Conservation (phyloP, 208 protist species). For the Borovskyia barvae region DNA sequence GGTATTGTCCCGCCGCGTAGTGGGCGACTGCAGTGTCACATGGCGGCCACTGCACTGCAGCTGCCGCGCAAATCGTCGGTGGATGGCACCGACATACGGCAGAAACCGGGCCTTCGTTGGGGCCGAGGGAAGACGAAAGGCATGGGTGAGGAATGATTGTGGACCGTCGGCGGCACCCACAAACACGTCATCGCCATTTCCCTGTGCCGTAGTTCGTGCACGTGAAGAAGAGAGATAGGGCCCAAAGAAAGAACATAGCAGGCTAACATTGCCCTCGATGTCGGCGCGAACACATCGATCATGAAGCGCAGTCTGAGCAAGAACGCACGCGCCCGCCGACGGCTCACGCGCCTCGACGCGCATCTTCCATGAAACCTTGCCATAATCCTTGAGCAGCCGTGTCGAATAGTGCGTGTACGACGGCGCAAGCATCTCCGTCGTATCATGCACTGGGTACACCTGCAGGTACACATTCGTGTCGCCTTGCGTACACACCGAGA, state of each 20-base stretch:
- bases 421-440: slow-evolving; percentile 22
- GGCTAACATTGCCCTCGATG: slow-evolving; percentile 36
- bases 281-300: slow-evolving; percentile 39
- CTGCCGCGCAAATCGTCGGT: slow-evolving; percentile 14
- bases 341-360: slow-evolving; percentile 24
- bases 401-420: slow-evolving; percentile 14
- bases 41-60: slow-evolving; percentile 29
- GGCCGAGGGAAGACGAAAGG: slow-evolving; percentile 29
- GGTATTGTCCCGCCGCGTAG: slow-evolving; percentile 21
- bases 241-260: slow-evolving; percentile 16
- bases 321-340: slow-evolving; percentile 13
- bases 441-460: slow-evolving; percentile 25
- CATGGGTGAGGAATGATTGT: slow-evolving; percentile 34
- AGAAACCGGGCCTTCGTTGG: slow-evolving; percentile 18
- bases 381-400: slow-evolving; percentile 20
- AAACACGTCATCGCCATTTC: slow-evolving; percentile 22
- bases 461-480: slow-evolving; percentile 28
- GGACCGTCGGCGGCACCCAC: slow-evolving; percentile 30
- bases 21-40: slow-evolving; percentile 29
- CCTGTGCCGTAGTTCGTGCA: not conserved
- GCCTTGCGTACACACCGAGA: slow-evolving; percentile 21
- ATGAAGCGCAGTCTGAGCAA: slow-evolving; percentile 17
- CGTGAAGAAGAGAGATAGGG: not conserved
- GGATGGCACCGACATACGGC: slow-evolving; percentile 11
- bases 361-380: slow-evolving; percentile 32